These are phyloP conservation scores for Mortierella sp. DNA, from an alignment of 371 early-diverging fungal genomes.

Conservation along the genomic window DNA sequence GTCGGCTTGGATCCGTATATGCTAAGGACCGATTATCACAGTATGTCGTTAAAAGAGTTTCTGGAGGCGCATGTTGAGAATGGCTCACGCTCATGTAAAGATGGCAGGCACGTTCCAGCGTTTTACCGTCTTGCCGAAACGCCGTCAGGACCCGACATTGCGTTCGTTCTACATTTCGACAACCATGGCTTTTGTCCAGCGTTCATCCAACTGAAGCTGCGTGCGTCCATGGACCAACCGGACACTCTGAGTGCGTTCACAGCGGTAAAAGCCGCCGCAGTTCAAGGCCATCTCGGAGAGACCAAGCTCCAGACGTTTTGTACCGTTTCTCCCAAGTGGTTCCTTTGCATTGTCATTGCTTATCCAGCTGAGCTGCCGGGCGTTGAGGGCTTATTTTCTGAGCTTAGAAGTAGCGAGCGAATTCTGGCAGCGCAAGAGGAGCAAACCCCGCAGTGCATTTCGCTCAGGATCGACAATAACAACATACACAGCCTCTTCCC, in stretches of 20 bases:
- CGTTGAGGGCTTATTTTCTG: conserved; percentile 12
- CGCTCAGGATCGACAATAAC: conserved; percentile 24
- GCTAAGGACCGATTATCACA: conserved; percentile 11
- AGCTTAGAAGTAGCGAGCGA: conserved; percentile 13
- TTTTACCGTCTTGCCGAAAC: conserved; percentile 24
- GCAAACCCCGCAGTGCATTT: conserved; percentile 18
- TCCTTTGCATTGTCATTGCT: conserved; percentile 18
- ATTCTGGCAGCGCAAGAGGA: conserved; percentile 12
- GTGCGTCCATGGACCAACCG: not conserved
- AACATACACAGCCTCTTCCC: conserved; percentile 24
- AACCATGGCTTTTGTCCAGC: conserved; percentile 18
- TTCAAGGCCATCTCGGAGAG: conserved; percentile 19
- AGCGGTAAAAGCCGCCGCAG: conserved; percentile 9
- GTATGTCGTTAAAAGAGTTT: conserved; percentile 21
- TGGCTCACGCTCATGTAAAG: conserved; percentile 9
- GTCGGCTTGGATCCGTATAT: conserved; percentile 4
- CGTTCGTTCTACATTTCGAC: conserved; percentile 18
- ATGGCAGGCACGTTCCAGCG: conserved; percentile 15
- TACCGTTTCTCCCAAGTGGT: conserved; percentile 15
- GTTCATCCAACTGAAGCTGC: conserved; percentile 17
- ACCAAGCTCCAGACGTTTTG: conserved; percentile 21
- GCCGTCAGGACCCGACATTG: conserved; percentile 16
- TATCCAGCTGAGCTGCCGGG: conserved; percentile 21
- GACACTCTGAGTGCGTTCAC: conserved; percentile 1
- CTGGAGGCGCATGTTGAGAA: conserved; percentile 18